phyloP scores from a whole-genome alignment of 768 basidiomycete genomes.

The Rhizopogon vinicolor region DNA sequence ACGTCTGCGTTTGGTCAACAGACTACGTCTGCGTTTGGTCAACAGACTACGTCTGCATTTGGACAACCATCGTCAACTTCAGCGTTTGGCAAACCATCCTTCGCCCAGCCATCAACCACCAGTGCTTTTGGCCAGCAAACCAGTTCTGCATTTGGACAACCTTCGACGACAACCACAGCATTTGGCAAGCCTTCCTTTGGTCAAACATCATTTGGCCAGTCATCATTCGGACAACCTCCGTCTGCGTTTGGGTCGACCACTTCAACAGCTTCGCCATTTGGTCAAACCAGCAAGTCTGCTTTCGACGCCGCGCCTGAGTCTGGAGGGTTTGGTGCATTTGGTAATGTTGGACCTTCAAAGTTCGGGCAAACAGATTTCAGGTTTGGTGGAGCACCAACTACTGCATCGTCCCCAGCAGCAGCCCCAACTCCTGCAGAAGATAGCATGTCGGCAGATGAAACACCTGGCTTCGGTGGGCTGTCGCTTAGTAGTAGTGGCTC shows the following conservation, averaged over 20 bases:
- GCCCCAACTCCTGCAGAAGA: slow-evolving; percentile 17
- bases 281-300: slow-evolving; percentile 9
- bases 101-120: slow-evolving; percentile 7
- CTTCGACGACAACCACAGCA: slow-evolving; percentile 17
- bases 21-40: slow-evolving; percentile 25
- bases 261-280: slow-evolving; percentile 15
- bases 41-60: slow-evolving; percentile 30
- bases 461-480: slow-evolving; percentile 25
- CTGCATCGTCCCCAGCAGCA: not conserved
- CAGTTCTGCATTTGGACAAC: slow-evolving; percentile 27
- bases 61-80: slow-evolving; percentile 19
- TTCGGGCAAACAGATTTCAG: slow-evolving; percentile 24
- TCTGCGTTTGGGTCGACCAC: slow-evolving; percentile 7
- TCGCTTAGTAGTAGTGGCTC: slow-evolving; percentile 24
- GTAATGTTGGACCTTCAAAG: slow-evolving; percentile 23
- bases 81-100: slow-evolving; percentile 12
- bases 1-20: slow-evolving; percentile 13
- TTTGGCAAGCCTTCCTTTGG: slow-evolving; percentile 21
- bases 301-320: slow-evolving; percentile 19
- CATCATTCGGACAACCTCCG: slow-evolving; percentile 18
- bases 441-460: slow-evolving; percentile 28
- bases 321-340: slow-evolving; percentile 29
- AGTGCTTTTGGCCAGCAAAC: slow-evolving; percentile 13
- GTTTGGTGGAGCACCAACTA: slow-evolving; percentile 11
- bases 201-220: slow-evolving; percentile 30